phyloP scores from a whole-genome alignment of 2,329 filamentous ascomycete species.

The Pseudogymnoascus sp. region DNA sequence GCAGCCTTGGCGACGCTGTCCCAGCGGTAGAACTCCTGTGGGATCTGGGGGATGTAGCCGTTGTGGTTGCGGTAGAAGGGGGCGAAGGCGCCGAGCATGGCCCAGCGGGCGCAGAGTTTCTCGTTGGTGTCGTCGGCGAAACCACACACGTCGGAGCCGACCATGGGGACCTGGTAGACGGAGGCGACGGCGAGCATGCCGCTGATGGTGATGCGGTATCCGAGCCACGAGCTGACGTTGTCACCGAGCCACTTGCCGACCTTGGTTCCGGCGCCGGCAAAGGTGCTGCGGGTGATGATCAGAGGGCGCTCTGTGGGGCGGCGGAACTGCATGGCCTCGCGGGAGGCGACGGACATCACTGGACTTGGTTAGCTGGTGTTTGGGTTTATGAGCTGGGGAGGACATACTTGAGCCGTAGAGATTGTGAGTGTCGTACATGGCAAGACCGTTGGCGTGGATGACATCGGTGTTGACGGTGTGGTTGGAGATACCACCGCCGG shows the following conservation, averaged over 20 bases:
- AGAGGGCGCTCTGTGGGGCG: constrained; percentile 59
- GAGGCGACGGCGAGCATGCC: constrained; percentile 55
- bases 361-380: constrained; percentile 12
- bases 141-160: constrained; percentile 70
- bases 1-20: constrained; percentile 55
- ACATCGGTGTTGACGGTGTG: constrained; percentile 62
- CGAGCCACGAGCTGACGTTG: constrained; percentile 51
- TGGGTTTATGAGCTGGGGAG: neutral
- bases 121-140: constrained; percentile 63
- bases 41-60: constrained; percentile 38
- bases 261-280: constrained; percentile 62
- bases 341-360: constrained; percentile 64
- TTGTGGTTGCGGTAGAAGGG: constrained; percentile 75
- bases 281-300: constrained; percentile 70
- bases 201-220: constrained; percentile 53
- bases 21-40: constrained; percentile 72
- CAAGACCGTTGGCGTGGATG: constrained; percentile 59
- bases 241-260: constrained; percentile 56
- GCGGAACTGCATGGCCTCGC: constrained; percentile 58
- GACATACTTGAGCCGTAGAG: constrained; percentile 58
- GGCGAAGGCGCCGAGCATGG: constrained; percentile 63
- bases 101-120: constrained; percentile 69
- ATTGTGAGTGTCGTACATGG: constrained; percentile 72
- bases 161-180: constrained; percentile 63
- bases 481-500: constrained; percentile 43